Evolutionary conservation across 148 eudicot species (phyloP).

Genomic region (Cornus controversa): DNA sequence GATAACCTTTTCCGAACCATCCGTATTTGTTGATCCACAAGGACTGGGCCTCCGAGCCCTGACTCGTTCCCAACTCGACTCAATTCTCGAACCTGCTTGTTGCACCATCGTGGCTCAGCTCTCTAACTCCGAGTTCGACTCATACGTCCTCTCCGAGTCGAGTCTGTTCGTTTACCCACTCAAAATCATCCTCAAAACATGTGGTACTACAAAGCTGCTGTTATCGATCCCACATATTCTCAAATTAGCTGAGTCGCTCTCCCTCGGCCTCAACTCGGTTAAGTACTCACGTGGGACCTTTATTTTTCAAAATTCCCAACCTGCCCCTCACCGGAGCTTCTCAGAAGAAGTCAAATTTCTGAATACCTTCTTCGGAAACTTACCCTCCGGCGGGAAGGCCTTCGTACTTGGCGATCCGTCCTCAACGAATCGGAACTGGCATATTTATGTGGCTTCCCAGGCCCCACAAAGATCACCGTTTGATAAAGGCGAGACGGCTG

Average conservation of each 20-base stretch:
- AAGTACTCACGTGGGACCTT: constrained; percentile 65
- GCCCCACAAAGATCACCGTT: background rate
- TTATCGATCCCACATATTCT: constrained; percentile 49
- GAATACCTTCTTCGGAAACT: constrained; percentile 39
- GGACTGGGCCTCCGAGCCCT: constrained; percentile 46
- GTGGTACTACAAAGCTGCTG: constrained; percentile 64
- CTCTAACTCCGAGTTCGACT: constrained; percentile 53
- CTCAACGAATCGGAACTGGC: constrained; percentile 34
- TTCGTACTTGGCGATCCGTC: constrained; percentile 47
- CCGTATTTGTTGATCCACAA: constrained; percentile 29
- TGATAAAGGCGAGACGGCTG: constrained; percentile 8
- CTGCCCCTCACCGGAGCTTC: constrained; percentile 68
- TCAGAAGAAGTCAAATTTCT: constrained; percentile 49
- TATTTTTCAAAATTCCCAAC: constrained; percentile 48
- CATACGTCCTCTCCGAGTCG: constrained; percentile 69
- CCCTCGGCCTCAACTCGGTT: constrained; percentile 45
- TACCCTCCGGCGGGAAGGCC: constrained; percentile 22
- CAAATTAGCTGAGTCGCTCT: constrained; percentile 37
- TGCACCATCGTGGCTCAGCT: constrained; percentile 61
- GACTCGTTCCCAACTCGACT: constrained; percentile 43
- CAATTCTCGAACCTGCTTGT: constrained; percentile 40
- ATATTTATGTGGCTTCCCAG: constrained; percentile 30
- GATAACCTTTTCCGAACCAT: constrained; percentile 33
- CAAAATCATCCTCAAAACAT: constrained; percentile 52
- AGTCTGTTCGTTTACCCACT: constrained; percentile 57